Evolutionary conservation across 2,329 filamentous ascomycete genomes (phyloP).

Genomic region (Achaetomium macrosporum): DNA sequence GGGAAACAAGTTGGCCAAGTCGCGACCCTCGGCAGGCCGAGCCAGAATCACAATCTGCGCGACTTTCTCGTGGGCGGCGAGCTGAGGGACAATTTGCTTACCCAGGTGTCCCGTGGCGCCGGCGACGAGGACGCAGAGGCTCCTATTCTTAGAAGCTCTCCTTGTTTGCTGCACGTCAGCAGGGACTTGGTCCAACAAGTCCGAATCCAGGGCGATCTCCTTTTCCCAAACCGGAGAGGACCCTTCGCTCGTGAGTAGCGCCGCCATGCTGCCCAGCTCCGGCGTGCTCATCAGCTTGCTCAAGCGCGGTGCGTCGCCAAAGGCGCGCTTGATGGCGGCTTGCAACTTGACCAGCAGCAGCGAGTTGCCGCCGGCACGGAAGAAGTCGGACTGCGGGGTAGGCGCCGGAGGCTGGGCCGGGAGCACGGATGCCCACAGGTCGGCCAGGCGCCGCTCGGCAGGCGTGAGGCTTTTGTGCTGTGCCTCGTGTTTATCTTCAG

Average conservation of each 20-base stretch:
- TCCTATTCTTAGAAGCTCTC: neutral
- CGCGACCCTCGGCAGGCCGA: neutral
- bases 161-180: neutral
- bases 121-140: neutral
- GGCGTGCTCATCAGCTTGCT: neutral
- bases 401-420: neutral
- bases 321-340: neutral
- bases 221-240: too few relatives aligned
- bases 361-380: neutral
- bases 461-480: neutral
- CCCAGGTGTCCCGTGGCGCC: neutral
- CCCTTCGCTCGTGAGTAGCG: too few relatives aligned
- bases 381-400: neutral
- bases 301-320: neutral
- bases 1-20: neutral
- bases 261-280: neutral
- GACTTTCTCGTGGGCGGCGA: neutral
- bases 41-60: neutral
- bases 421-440: neutral
- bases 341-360: conserved; percentile 5
- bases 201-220: too few relatives aligned
- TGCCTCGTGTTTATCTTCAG: too few relatives aligned
- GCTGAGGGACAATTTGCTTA: neutral
- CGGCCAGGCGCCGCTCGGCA: neutral
- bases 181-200: too few relatives aligned